phyloP scores from a whole-genome alignment of 352 stramenopile genomes.

The Globisporangium acanthophoron region DNA sequence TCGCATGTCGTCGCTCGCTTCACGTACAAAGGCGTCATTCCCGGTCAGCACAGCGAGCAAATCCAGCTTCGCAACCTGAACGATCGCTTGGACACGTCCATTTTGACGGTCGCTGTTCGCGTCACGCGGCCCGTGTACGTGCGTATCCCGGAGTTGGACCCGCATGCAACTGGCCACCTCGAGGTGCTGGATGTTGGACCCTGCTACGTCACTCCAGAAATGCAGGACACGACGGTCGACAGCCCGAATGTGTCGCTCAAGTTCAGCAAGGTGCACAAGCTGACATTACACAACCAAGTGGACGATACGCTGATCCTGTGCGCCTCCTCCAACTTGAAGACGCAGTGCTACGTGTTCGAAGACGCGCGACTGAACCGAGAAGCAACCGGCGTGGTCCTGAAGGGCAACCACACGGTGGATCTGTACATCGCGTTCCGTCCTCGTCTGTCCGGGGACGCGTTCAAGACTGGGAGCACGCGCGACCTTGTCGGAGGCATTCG shows the following conservation, averaged over 20 bases:
- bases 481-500: slow-evolving; percentile 85
- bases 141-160: slow-evolving; percentile 76
- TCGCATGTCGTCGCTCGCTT: slow-evolving; percentile 53
- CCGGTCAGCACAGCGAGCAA: slow-evolving; percentile 72
- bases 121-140: slow-evolving; percentile 82
- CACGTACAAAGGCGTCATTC: slow-evolving; percentile 52
- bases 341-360: slow-evolving; percentile 87
- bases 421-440: slow-evolving; percentile 78
- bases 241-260: slow-evolving; percentile 68
- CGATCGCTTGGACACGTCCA: slow-evolving; percentile 69
- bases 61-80: slow-evolving; percentile 81
- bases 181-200: slow-evolving; percentile 70
- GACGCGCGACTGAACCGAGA: slow-evolving; percentile 64
- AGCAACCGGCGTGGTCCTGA: slow-evolving; percentile 65
- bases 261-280: slow-evolving; percentile 86
- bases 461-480: slow-evolving; percentile 71
- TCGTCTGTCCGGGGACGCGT: slow-evolving; percentile 68
- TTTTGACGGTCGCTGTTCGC: slow-evolving; percentile 55
- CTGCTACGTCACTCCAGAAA: slow-evolving; percentile 82
- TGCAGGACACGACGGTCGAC: slow-evolving; percentile 74
- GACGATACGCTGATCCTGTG: slow-evolving; percentile 64
- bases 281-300: slow-evolving; percentile 81
- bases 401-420: slow-evolving; percentile 58
- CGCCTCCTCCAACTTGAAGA: slow-evolving; percentile 85
- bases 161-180: slow-evolving; percentile 63